Conservation (phyloP, 169 alveolate species). For the Babesia divergens region DNA sequence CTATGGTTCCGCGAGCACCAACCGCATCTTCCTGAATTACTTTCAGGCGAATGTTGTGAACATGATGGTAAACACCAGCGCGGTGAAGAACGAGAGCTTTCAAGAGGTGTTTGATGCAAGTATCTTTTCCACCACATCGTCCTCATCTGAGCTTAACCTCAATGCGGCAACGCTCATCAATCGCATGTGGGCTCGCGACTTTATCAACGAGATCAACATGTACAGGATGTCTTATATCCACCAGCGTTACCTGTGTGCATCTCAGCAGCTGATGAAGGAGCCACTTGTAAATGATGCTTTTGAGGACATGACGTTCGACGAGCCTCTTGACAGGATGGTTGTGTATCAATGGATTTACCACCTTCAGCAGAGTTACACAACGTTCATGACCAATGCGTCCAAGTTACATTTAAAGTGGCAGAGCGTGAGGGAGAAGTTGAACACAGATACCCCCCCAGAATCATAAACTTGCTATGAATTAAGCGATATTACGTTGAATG, state of each 20-base stretch:
- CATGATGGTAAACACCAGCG: background rate
- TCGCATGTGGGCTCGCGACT: conserved; percentile 53
- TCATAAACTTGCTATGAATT: background rate
- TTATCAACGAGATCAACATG: conserved; percentile 11
- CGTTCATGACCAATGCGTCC: background rate
- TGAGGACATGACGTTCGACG: conserved; percentile 37
- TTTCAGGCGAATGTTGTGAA: conserved; percentile 14
- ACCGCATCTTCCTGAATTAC: conserved; percentile 2
- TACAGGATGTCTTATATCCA: conserved; percentile 22
- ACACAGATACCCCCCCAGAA: background rate
- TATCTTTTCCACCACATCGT: conserved; percentile 10
- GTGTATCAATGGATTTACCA: conserved; percentile 42
- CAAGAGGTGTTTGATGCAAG: conserved; percentile 44
- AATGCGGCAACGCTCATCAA: conserved; percentile 18
- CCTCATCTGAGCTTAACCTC: background rate
- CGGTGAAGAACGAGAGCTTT: conserved; percentile 1
- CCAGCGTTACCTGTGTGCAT: conserved; percentile 33
- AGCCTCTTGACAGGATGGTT: conserved; percentile 41
- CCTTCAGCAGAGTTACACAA: conserved; percentile 10
- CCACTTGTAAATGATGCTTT: conserved; percentile 6
- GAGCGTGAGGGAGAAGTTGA: conserved; percentile 23
- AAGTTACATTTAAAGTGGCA: conserved; percentile 24
- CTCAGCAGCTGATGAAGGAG: conserved; percentile 24
- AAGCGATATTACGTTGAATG: background rate
- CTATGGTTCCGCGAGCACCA: conserved; percentile 12